Base-by-base conservation (phyloP, 768 basidiomycete genomes). In the Auricularia sp. region DNA sequence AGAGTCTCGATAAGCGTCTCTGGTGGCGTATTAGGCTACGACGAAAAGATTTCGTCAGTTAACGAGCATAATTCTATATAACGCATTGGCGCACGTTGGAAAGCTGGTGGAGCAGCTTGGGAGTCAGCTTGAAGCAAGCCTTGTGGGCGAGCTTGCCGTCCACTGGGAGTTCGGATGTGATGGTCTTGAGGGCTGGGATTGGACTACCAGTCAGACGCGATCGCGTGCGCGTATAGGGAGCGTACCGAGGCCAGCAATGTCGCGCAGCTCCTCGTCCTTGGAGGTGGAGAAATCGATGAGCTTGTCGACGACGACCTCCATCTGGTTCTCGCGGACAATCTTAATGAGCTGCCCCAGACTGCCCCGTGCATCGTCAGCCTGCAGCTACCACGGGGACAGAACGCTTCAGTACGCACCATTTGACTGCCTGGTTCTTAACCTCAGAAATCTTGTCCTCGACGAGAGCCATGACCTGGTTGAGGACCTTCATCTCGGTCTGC, bases 401-500 rank as follows among this genome's bases (percentile, higher is more conserved):
- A 43, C n/a, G 21, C 62, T 2, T 36, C 43, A n/a, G 60, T 39
- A 73, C 83, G 62, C 69, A 91, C 96, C 93, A 95, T 78, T 95
- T 93, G 11, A 97, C 96, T 2, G 93, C 93, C 74, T 92, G 89
- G 71, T 97, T 97, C 80, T 98, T 98, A 68, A 98, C 97, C 79
- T 99, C 97, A 7, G 93, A 93, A 69, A 95, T 98, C 76, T 88
- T 89, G 77, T 99, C 97, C 72, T 91, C 90, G 3, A 98, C 88
- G 21, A 98, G 83, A 39, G 84, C 79, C 53, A 98, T 80, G 1
- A 98, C 93, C 73, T 90, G 86, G 51, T 84, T 84, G 59, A 96
- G 81, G 61, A 96, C 86, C 72, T 89, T 90, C 73, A 79, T 85
- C 79, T 99, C 97, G 36, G 87, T 83, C 3, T 80, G 70, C 73